Conservation (phyloP, 2,329 filamentous ascomycete genomes). For the Talaromyces sp. region DNA sequence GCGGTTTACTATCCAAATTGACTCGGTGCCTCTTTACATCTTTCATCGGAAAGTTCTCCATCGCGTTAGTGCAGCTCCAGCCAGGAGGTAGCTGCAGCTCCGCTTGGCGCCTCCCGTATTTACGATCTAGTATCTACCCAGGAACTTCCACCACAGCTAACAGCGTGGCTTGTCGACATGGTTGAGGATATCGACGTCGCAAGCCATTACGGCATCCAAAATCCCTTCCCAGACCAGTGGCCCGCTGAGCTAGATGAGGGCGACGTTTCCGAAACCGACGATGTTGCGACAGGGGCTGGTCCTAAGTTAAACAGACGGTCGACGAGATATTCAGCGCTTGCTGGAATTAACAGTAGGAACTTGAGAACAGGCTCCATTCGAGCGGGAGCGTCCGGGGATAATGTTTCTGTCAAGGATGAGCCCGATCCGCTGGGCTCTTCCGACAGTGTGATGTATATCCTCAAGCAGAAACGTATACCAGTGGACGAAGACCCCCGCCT, state of each 20-base stretch:
- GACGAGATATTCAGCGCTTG: constrained; percentile 78
- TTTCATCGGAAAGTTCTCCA: not conserved
- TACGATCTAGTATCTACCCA: not conserved
- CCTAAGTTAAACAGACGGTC: constrained; percentile 49
- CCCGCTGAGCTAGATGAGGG: constrained; percentile 74
- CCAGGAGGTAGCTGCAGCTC: not conserved
- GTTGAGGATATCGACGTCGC: constrained; percentile 71
- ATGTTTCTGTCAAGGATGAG: constrained; percentile 84
- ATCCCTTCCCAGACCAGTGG: constrained; percentile 78
- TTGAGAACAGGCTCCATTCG: constrained; percentile 65
- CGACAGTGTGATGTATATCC: constrained; percentile 77
- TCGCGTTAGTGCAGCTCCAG: not conserved
- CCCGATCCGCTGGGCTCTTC: constrained; percentile 84
- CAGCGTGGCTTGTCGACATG: constrained; percentile 40
- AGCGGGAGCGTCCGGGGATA: constrained; percentile 63
- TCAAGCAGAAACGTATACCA: constrained; percentile 72
- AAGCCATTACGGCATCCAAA: constrained; percentile 84
- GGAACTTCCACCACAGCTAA: not conserved
- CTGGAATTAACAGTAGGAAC: constrained; percentile 68
- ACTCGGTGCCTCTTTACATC: too few relatives aligned
- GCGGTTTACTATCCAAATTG: not conserved
- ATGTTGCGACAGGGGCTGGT: constrained; percentile 21
- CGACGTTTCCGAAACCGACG: constrained; percentile 61
- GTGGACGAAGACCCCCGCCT: constrained; percentile 79
- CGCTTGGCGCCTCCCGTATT: not conserved